These are phyloP conservation scores for Massospora cicadina DNA, from an alignment of 371 early-diverging fungal genomes.

Conservation along the genomic window DNA sequence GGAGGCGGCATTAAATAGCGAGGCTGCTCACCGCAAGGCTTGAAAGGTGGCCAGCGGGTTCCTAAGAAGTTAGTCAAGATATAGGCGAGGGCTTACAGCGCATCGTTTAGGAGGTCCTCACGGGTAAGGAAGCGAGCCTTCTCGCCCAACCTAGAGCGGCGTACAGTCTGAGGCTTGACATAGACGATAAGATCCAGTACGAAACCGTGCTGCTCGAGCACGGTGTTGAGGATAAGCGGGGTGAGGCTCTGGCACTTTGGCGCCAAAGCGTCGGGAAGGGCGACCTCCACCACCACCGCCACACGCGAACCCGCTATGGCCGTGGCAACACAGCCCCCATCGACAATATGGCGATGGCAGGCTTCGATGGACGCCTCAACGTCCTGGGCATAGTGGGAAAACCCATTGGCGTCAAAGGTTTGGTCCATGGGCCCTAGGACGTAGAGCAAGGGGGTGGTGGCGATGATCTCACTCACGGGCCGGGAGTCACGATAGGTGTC, in stretches of 20 bases:
- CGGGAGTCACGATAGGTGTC: conserved; percentile 20
- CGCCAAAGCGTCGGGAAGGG: background rate
- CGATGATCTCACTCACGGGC: conserved; percentile 20
- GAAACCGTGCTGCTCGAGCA: conserved; percentile 55
- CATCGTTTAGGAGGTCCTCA: background rate
- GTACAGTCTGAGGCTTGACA: conserved; percentile 34
- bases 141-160: conserved; percentile 36
- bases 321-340: conserved; percentile 24
- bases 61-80: background rate
- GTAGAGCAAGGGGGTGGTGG: conserved; percentile 50
- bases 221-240: conserved; percentile 38
- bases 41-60: background rate
- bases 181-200: conserved; percentile 51
- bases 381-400: conserved; percentile 51
- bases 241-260: conserved; percentile 15
- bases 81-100: background rate
- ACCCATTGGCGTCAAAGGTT: conserved; percentile 47
- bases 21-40: background rate
- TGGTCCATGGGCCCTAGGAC: conserved; percentile 54
- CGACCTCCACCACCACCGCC: conserved; percentile 1
- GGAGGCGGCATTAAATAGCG: background rate
- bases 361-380: conserved; percentile 52
- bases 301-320: background rate
- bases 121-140: conserved; percentile 24
- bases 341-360: conserved; percentile 28